phyloP scores from a whole-genome alignment of 257 asterid genomes.

The Solanum acaule region DNA sequence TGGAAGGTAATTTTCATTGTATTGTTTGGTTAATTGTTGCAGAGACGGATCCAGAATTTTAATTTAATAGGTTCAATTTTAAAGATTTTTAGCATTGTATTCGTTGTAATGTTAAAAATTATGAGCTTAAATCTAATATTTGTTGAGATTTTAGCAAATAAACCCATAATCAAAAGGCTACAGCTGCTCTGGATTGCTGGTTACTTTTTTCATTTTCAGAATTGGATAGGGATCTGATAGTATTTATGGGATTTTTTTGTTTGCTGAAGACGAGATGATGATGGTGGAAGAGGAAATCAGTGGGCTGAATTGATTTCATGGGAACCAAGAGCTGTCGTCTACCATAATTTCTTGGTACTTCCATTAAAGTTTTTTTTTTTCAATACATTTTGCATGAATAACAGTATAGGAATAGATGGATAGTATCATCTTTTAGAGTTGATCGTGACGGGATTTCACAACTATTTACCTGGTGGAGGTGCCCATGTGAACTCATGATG shows the following conservation, averaged over 20 bases:
- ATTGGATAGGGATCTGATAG: background rate
- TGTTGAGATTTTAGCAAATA: background rate
- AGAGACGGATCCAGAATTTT: background rate
- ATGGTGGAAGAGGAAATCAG: slow-evolving; percentile 42
- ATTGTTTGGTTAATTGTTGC: background rate
- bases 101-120: background rate
- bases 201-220: background rate
- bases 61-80: background rate
- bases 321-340: slow-evolving; percentile 93
- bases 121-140: background rate
- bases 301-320: slow-evolving; percentile 94
- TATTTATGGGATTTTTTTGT: background rate
- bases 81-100: background rate
- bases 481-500: background rate
- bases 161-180: background rate
- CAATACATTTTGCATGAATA: background rate
- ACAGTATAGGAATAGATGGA: background rate
- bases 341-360: slow-evolving; percentile 81
- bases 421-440: background rate
- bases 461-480: background rate
- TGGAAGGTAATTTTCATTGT: background rate
- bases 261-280: slow-evolving; percentile 42
- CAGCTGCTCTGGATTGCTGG: background rate
- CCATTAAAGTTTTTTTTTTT: background rate
- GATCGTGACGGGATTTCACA: background rate